Base-by-base conservation (phyloP, 306 rosid genomes). In the Cucurbita moschata region DNA sequence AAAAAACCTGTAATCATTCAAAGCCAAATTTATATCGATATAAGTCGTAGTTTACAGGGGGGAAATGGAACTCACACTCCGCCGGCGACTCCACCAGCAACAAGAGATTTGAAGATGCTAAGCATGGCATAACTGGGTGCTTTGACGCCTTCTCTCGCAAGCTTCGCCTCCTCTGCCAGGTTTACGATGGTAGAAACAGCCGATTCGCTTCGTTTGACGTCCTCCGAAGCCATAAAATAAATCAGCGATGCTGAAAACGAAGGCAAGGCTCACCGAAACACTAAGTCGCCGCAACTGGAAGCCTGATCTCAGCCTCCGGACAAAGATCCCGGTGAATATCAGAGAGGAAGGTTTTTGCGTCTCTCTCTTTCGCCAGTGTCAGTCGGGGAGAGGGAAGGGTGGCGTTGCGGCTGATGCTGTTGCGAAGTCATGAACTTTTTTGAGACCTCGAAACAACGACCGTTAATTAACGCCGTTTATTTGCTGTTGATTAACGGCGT, bases 61-160 rank as follows among this genome's bases (percentile, higher is more conserved):
- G 10, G 30, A 54, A 59, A 18, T 76, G 79, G 73, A 74, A 88
- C 99, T 95, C 81, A 95, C 99, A 95, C 91, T 83, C 97, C 99
- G 57, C 99, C 99, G 0, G 99, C 99, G 80, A 95, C 96, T 18
- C 99, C 99, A 74, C 99, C 97, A 5, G 99, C 99, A 10, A 89
- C 81, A 35, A 95, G 95, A 49, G 96, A 91, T 80, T 91, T 95
- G 91, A 96, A 89, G 83, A 91, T 84, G 76, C 85, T 88, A 16
- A 77, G 83, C 10, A 86, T 39, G 0, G 96, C 97, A 62, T 84
- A 76, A 79, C 72, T 86, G 0, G 91, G 97, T 63, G 97, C 85
- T 77, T 82, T 88, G 44, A 95, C 99, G 55, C 91, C 96, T 71
- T 89, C 99, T 59, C 96, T 81, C 2, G 97, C 91, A 40, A 88